Evolutionary conservation across 352 stramenopile species (phyloP).

Genomic region (Pythium rishiriense): DNA sequence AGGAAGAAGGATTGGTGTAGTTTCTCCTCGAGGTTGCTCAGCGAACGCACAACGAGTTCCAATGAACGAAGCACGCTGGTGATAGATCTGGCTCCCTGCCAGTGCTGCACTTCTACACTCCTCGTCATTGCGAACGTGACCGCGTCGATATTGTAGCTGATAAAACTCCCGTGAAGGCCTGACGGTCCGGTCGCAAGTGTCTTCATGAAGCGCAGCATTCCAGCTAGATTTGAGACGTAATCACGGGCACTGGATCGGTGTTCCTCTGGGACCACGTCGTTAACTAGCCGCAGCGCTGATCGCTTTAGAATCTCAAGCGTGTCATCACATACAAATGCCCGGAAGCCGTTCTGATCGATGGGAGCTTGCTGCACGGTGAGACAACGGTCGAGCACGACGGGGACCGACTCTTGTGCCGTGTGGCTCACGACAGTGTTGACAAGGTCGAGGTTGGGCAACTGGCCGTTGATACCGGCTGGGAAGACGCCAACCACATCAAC

Average conservation of each 20-base stretch:
- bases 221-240: constrained; percentile 57
- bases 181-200: constrained; percentile 61
- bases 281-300: constrained; percentile 3
- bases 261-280: constrained; percentile 11
- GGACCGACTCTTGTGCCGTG: constrained; percentile 45
- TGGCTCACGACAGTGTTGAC: constrained; percentile 75
- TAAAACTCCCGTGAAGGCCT: constrained; percentile 73
- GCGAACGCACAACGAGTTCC: constrained; percentile 66
- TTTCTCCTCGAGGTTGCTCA: constrained; percentile 90
- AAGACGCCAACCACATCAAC: constrained; percentile 56
- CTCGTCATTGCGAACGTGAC: constrained; percentile 56
- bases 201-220: constrained; percentile 85
- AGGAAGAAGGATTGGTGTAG: constrained; percentile 89
- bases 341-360: constrained; percentile 1
- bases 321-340: constrained; percentile 3
- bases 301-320: not conserved
- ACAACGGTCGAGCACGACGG: constrained; percentile 51
- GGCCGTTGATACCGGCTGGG: constrained; percentile 74
- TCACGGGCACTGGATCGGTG: constrained; percentile 27
- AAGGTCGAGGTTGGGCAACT: constrained; percentile 86
- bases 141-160: constrained; percentile 86
- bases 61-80: constrained; percentile 50
- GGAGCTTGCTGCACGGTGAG: constrained; percentile 23
- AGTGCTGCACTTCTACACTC: constrained; percentile 20
- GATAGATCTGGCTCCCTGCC: constrained; percentile 28